These are phyloP conservation scores for Cylindrotheca closterium DNA, from an alignment of 108 stramenopile genomes.

Conservation along the genomic window DNA sequence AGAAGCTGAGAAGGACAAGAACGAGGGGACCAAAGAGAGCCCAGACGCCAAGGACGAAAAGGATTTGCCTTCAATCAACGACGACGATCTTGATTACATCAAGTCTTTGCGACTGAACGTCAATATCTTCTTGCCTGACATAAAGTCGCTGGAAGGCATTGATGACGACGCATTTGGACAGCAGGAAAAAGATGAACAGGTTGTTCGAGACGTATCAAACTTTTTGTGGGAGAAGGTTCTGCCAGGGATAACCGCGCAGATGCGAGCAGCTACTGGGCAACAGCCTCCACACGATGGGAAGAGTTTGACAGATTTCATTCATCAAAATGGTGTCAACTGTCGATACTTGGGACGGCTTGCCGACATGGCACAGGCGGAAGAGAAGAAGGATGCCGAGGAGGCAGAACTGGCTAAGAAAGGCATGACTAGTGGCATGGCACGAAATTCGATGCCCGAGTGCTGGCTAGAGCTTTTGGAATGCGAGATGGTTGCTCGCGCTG, in stretches of 20 bases:
- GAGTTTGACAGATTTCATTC: conserved; percentile 80
- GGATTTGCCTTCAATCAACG: conserved; percentile 42
- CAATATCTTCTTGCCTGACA: conserved; percentile 89
- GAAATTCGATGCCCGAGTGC: conserved; percentile 78
- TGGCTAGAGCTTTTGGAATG: conserved; percentile 94
- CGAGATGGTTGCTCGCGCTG: conserved; percentile 95
- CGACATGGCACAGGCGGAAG: conserved; percentile 73
- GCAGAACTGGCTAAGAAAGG: conserved; percentile 45
- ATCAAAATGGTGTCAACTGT: conserved; percentile 92
- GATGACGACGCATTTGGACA: conserved; percentile 56
- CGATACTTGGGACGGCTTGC: conserved; percentile 94
- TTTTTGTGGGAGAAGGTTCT: conserved; percentile 86
- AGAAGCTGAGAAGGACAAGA: conserved; percentile 19
- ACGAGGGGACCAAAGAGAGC: conserved; percentile 27
- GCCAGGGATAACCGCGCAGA: conserved; percentile 69
- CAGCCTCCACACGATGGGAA: conserved; percentile 78
- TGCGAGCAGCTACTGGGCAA: conserved; percentile 54
- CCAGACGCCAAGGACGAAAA: conserved; percentile 15
- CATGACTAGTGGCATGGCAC: conserved; percentile 27
- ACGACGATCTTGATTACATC: conserved; percentile 74
- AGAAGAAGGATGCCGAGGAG: conserved; percentile 57
- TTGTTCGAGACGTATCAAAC: conserved; percentile 64
- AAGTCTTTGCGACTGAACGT: conserved; percentile 77
- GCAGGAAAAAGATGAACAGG: conserved; percentile 82
- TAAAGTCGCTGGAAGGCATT: conserved; percentile 55